These are phyloP conservation scores for Chytridiales sp. DNA, from an alignment of 371 early-diverging fungal species.

Conservation along the genomic window DNA sequence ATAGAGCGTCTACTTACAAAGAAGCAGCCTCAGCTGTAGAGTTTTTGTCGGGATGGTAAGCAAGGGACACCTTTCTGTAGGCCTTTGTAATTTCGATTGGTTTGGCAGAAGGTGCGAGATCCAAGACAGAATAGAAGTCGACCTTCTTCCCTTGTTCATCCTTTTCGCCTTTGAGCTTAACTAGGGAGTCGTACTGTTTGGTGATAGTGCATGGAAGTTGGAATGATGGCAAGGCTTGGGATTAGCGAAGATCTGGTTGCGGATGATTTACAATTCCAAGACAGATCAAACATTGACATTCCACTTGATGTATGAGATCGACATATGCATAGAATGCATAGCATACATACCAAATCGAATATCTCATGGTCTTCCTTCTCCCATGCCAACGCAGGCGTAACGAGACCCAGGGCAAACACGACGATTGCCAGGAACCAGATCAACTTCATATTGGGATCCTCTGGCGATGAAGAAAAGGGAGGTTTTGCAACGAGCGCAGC, in stretches of 20 bases:
- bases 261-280: neutral
- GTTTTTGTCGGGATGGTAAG: constrained; percentile 94
- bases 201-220: neutral
- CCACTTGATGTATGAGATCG: neutral
- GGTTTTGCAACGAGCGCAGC: too few species aligned
- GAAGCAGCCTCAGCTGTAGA: constrained; percentile 29
- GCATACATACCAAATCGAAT: constrained; percentile 36
- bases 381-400: constrained; percentile 31
- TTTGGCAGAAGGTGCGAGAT: constrained; percentile 71
- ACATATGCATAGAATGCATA: neutral
- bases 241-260: neutral
- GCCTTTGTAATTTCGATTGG: constrained; percentile 88
- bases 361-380: constrained; percentile 40
- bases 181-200: constrained; percentile 31
- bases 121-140: constrained; percentile 82
- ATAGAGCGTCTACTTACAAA: constrained; percentile 15
- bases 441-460: too few species aligned
- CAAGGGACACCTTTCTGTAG: constrained; percentile 89
- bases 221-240: neutral
- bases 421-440: constrained; percentile 2
- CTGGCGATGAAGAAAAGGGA: too few species aligned
- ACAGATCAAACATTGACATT: neutral
- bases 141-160: constrained; percentile 25
- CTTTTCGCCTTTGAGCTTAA: constrained; percentile 27
- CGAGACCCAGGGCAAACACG: constrained; percentile 6